phyloP scores from a whole-genome alignment of 345 rosid species.

The Nasturtium officinale region DNA sequence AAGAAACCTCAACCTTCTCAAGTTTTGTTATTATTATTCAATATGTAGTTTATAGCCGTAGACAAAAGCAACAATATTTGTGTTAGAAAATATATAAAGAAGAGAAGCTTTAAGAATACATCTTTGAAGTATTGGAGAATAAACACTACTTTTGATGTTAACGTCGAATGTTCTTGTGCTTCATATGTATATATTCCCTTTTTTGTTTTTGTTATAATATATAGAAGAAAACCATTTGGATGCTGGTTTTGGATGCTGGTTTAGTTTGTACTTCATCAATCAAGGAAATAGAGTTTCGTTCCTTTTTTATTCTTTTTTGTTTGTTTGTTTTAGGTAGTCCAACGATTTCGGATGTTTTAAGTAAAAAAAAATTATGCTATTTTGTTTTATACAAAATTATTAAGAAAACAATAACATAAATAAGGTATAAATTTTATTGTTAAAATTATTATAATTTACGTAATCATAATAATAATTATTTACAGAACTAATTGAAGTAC shows the following conservation, averaged over 20 bases:
- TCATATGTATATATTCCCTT: background rate
- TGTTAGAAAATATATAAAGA: conserved; percentile 9
- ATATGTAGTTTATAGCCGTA: background rate
- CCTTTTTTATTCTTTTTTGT: background rate
- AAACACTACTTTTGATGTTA: conserved; percentile 27
- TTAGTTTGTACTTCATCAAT: conserved; percentile 35
- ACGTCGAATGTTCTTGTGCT: conserved; percentile 23
- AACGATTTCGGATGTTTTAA: no score
- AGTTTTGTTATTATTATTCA: background rate
- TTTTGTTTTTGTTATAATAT: conserved; percentile 8
- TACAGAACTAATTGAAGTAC: no score
- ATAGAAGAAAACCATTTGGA: background rate
- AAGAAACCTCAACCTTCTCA: background rate
- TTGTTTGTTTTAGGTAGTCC: conserved; percentile 9
- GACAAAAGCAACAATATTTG: background rate
- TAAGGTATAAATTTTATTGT: no score
- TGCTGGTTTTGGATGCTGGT: conserved; percentile 31
- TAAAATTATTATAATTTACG: no score
- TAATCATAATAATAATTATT: no score
- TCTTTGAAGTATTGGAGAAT: conserved; percentile 31
- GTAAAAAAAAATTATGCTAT: no score
- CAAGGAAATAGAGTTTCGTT: conserved; percentile 36
- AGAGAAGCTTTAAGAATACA: conserved; percentile 32
- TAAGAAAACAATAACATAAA: no score
- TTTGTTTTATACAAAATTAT: no score